A percentile compares a stretch with the other conserved stretches of the same genome.
phyloP scores from a whole-genome alignment of 1,139 yeast genomes.

The Pichia cactophila region DNA sequence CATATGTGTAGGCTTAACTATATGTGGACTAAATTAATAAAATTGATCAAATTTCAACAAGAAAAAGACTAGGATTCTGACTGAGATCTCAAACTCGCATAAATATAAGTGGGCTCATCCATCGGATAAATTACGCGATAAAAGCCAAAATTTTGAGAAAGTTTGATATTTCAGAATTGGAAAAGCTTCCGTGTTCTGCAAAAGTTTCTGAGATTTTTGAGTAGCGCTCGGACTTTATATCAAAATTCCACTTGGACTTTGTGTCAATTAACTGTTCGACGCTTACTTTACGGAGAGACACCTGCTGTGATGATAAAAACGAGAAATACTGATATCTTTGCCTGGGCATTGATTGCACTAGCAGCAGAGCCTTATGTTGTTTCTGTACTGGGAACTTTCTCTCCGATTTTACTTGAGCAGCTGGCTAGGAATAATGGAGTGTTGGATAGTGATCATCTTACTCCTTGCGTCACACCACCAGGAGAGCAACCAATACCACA shows the following conservation, averaged over 20 bases:
- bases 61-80: too few relatives aligned
- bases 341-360: constrained; percentile 16
- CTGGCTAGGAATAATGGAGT: constrained; percentile 64
- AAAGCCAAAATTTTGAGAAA: background rate
- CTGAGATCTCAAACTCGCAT: too few relatives aligned
- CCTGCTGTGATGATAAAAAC: constrained; percentile 4
- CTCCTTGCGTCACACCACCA: constrained; percentile 23
- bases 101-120: too few relatives aligned
- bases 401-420: constrained; percentile 57
- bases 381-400: constrained; percentile 64
- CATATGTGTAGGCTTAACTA: too few relatives aligned
- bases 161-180: background rate
- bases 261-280: background rate
- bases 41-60: too few relatives aligned
- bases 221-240: background rate
- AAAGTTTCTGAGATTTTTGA: background rate
- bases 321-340: constrained; percentile 8
- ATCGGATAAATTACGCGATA: background rate
- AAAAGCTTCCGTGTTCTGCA: background rate
- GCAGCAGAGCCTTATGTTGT: constrained; percentile 73
- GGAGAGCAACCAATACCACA: constrained; percentile 18
- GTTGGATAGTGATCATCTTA: constrained; percentile 35
- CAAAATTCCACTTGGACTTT: background rate
- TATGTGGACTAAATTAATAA: too few relatives aligned
- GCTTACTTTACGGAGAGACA: background rate